Percentiles rank a stretch among this genome's conserved stretches.
Conservation (phyloP, 495 filamentous ascomycete genomes). For the Penicillium egyptiacum region DNA sequence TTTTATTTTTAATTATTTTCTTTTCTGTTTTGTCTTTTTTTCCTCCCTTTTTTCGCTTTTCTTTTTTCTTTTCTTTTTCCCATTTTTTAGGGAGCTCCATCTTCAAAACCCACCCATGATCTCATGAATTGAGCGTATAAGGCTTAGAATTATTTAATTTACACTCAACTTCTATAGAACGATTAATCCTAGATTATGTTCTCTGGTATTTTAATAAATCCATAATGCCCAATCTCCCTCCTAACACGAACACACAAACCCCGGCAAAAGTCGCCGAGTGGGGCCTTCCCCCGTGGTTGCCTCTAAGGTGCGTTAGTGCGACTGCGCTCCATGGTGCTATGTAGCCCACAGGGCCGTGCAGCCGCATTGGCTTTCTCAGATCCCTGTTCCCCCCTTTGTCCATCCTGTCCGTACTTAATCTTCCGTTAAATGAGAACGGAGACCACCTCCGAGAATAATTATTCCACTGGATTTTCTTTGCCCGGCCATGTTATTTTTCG, state of each 20-base stretch:
- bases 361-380: constrained; percentile 19
- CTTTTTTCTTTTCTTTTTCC: not conserved
- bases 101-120: constrained; percentile 1
- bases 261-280: constrained; percentile 26
- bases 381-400: constrained; percentile 20
- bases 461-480: not conserved
- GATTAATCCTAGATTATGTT: too few species aligned
- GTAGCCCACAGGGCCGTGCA: constrained; percentile 27
- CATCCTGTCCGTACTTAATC: constrained; percentile 7
- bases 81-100: not conserved
- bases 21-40: not conserved
- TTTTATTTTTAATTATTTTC: constrained; percentile 16
- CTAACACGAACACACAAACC: constrained; percentile 14
- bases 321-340: constrained; percentile 26
- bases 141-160: not conserved
- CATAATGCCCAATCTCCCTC: not conserved
- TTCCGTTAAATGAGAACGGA: not conserved
- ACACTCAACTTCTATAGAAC: not conserved
- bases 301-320: constrained; percentile 29
- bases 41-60: not conserved
- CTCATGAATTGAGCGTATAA: not conserved
- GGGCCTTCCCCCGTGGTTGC: constrained; percentile 29
- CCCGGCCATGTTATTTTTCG: not conserved
- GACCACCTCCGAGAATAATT: not conserved
- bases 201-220: not conserved